phyloP scores from a whole-genome alignment of 176 grass and related monocot species.

The Poa annua region DNA sequence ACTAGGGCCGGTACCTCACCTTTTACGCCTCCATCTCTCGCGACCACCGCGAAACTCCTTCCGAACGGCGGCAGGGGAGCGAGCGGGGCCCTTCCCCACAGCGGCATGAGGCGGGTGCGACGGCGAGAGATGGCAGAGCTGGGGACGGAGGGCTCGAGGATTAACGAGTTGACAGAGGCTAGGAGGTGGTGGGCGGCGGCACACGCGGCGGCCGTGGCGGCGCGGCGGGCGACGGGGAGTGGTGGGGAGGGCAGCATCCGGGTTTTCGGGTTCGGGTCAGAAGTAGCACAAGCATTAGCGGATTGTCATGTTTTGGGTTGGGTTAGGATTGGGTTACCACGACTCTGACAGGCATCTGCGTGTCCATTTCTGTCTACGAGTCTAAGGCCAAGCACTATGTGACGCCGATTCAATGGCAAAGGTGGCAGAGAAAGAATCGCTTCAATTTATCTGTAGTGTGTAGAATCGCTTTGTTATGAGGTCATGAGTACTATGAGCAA shows the following conservation, averaged over 20 bases:
- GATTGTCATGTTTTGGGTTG: not conserved
- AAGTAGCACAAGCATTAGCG: not conserved
- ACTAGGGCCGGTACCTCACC: conserved; percentile 41
- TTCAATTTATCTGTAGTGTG: too few relatives aligned
- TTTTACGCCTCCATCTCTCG: not conserved
- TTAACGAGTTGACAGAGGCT: conserved; percentile 17
- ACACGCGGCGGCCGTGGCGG: conserved; percentile 46
- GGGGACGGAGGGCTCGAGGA: conserved; percentile 3
- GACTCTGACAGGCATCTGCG: too few relatives aligned
- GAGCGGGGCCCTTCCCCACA: conserved; percentile 4
- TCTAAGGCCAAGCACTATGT: too few relatives aligned
- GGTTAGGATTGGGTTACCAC: too few relatives aligned
- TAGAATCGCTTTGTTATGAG: too few relatives aligned
- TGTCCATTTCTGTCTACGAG: too few relatives aligned
- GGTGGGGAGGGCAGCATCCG: conserved; percentile 53
- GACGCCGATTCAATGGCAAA: too few relatives aligned
- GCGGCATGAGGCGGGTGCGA: conserved; percentile 39
- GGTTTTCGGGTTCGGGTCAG: not conserved
- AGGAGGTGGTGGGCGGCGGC: conserved; percentile 33
- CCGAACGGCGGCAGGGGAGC: conserved; percentile 28
- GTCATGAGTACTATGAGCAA: too few relatives aligned
- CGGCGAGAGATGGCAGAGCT: conserved; percentile 11
- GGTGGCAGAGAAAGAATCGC: too few relatives aligned
- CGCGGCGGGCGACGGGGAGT: conserved; percentile 43
- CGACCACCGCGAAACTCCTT: conserved; percentile 42